Conservation (phyloP, 2,329 filamentous ascomycete species). For the Clarireedia homoeocarpa region DNA sequence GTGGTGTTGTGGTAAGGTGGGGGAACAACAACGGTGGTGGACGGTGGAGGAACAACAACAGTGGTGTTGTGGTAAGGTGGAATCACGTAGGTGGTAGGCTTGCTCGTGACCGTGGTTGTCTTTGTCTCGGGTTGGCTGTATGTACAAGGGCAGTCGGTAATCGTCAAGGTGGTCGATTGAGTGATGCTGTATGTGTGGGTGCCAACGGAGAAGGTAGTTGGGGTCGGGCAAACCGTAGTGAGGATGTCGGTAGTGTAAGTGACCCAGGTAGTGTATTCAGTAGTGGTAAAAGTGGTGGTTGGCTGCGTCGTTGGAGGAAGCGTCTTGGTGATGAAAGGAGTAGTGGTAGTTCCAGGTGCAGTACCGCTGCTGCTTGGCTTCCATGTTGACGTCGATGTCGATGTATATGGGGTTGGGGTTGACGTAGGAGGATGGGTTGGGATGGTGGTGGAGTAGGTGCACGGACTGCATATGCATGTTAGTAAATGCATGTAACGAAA, state of each 20-base stretch:
- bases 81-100: neutral
- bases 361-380: neutral
- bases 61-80: too few species aligned
- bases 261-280: constrained; percentile 7
- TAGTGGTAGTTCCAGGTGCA: neutral
- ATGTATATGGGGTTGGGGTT: neutral
- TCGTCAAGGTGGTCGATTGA: constrained; percentile 41
- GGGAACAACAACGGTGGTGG: neutral
- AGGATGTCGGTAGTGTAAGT: constrained; percentile 8
- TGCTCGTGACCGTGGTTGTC: constrained; percentile 1
- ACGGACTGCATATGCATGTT: neutral
- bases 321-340: neutral
- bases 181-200: constrained; percentile 50
- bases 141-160: constrained; percentile 40
- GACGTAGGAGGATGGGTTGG: neutral
- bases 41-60: neutral
- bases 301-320: neutral
- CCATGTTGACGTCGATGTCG: neutral
- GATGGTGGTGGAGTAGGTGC: constrained; percentile 7
- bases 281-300: neutral
- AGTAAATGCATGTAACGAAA: neutral
- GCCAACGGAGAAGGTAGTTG: constrained; percentile 36
- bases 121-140: constrained; percentile 8
- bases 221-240: constrained; percentile 5
- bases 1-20: neutral